Conservation (phyloP, 768 basidiomycete species). For the Termitomyces heimii region DNA sequence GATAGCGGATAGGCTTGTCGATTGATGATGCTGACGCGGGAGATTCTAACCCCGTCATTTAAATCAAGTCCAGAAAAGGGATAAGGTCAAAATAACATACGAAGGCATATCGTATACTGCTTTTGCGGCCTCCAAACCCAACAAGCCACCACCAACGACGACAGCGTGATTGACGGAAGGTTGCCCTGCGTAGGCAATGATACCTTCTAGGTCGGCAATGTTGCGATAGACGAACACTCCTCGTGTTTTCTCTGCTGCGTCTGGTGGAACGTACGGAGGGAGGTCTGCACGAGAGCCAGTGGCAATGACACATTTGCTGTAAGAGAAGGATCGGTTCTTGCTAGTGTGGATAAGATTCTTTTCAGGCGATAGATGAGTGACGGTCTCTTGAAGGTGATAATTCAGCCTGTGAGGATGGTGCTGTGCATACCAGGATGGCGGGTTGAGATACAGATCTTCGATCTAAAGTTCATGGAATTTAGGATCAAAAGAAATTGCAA, state of each 20-base stretch:
- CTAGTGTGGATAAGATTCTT: slow-evolving; percentile 40
- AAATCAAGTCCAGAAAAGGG: background rate
- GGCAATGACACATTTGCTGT: slow-evolving; percentile 61
- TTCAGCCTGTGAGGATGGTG: slow-evolving; percentile 52
- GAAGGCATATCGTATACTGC: slow-evolving; percentile 17
- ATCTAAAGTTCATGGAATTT: slow-evolving; percentile 19
- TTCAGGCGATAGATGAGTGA: slow-evolving; percentile 30
- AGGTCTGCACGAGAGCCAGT: slow-evolving; percentile 65
- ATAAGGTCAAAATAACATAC: background rate
- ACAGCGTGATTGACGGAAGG: slow-evolving; percentile 40
- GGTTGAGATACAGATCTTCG: slow-evolving; percentile 56
- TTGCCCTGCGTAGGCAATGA: slow-evolving; percentile 51
- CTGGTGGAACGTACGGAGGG: slow-evolving; percentile 47
- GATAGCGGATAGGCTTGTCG: slow-evolving; percentile 1
- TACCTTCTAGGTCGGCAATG: slow-evolving; percentile 59
- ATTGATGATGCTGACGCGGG: slow-evolving; percentile 6
- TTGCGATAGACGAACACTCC: slow-evolving; percentile 73
- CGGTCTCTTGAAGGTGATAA: slow-evolving; percentile 45
- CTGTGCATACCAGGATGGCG: slow-evolving; percentile 49
- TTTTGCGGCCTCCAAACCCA: slow-evolving; percentile 69
- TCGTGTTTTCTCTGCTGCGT: slow-evolving; percentile 30
- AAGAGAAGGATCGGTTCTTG: slow-evolving; percentile 37
- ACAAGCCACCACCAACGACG: slow-evolving; percentile 65
- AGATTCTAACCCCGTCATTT: background rate
- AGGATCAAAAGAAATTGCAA: background rate